Evolutionary conservation across 495 filamentous ascomycete species (phyloP), one percentile per base, ranked within the genome.

Genomic region (Aspergillus biplanus): DNA sequence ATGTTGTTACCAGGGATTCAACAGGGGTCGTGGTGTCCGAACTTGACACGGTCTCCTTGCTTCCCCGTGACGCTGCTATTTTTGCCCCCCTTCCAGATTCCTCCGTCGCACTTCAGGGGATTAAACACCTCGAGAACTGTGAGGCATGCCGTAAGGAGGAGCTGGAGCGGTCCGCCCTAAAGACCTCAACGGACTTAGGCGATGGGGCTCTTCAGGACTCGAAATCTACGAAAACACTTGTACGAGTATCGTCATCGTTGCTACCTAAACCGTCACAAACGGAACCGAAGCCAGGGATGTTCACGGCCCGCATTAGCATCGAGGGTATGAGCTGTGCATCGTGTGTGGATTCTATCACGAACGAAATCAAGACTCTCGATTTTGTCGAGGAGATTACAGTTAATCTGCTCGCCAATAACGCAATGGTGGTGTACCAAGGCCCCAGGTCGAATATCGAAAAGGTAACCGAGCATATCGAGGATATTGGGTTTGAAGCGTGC

Each of bases 251-350:
- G n/a, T 50, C 21, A 18, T 31, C 47, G 5, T 44, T 15, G 13
- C 39, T 21, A 21, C 0, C 46, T 9, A n/a, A n/a, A 34, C 21
- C 37, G 9, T 39, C 9, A 15, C 42, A 59, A 7, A 3, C 62
- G 4, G 7, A 47, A 33, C 49, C 62, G 32, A 56, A 11, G 6
- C 47, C 11, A 15, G 69, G 70, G 49, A 68, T 70, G 44, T 83
- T 75, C 64, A 74, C 69, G 48, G 83, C 80, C 0, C 76, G 70
- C 2, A 67, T 90, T 5, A 79, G 77, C 54, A 83, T 90, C 62
- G 77, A 74, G 7, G 87, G 87, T 5, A 90, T 90, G 87, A 89
- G 82, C n/a, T 89, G 87, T 71, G 83, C 83, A 33, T 82, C 86
- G 4, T 90, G 87, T 63, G 81, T 80, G 18, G 80, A 82, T 61